Evolutionary conservation across 352 stramenopile genomes (phyloP).

Genomic region (Phytophthora litchii): DNA sequence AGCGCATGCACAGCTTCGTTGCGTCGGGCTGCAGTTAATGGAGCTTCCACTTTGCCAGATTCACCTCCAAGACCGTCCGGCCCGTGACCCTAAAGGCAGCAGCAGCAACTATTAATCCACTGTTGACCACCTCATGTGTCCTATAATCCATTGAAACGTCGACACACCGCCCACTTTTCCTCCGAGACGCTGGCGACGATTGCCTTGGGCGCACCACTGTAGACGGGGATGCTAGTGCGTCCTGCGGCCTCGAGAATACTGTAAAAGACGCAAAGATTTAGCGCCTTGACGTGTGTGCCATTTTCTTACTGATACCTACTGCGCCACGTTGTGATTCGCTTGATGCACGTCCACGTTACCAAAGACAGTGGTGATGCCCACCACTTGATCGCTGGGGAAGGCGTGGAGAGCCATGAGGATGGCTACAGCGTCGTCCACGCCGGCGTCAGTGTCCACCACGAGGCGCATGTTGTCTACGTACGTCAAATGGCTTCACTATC

Average conservation of each 20-base stretch:
- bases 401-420: conserved; percentile 76
- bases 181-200: conserved; percentile 73
- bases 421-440: conserved; percentile 79
- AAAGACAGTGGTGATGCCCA: conserved; percentile 82
- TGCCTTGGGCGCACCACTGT: conserved; percentile 65
- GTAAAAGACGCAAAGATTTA: no score
- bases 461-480: conserved; percentile 43
- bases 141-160: background rate
- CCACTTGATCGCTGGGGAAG: conserved; percentile 56
- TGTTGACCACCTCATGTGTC: background rate
- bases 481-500: conserved; percentile 30
- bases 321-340: conserved; percentile 80
- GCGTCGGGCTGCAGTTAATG: conserved; percentile 32
- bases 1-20: conserved; percentile 77
- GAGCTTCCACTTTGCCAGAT: conserved; percentile 45
- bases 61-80: conserved; percentile 72
- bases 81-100: conserved; percentile 56
- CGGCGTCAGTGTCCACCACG: conserved; percentile 81
- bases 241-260: conserved; percentile 70
- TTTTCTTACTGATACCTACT: conserved; percentile 45
- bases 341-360: conserved; percentile 85
- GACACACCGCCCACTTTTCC: conserved; percentile 59
- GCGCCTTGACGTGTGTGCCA: background rate
- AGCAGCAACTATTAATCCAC: background rate
- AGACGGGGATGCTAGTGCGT: conserved; percentile 57